phyloP scores from a whole-genome alignment of 1,284 basidiomycete genomes.

The Ceratobasidium sp. region DNA sequence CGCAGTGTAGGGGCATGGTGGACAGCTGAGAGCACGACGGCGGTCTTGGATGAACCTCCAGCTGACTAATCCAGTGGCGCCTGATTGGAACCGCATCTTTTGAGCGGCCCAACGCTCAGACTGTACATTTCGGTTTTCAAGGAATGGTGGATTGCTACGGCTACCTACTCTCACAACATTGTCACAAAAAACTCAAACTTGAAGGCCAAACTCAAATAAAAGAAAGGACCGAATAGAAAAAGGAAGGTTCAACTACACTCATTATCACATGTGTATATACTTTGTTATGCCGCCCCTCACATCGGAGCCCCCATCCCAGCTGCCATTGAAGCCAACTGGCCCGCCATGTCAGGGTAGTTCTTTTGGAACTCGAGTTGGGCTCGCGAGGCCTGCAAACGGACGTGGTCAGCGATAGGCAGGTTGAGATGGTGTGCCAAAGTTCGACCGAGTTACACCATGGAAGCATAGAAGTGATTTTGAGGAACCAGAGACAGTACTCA shows the following conservation, averaged over 20 bases:
- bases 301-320: slow-evolving; percentile 38
- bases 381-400: slow-evolving; percentile 67
- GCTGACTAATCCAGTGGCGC: too few relatives aligned
- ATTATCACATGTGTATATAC: slow-evolving; percentile 24
- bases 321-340: slow-evolving; percentile 52
- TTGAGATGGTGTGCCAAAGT: slow-evolving; percentile 2
- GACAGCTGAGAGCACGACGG: too few relatives aligned
- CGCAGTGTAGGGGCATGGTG: too few relatives aligned
- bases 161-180: background rate
- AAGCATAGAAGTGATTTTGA: too few relatives aligned
- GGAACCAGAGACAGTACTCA: slow-evolving; percentile 49
- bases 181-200: too few relatives aligned
- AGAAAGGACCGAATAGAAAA: background rate
- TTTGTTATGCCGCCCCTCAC: background rate
- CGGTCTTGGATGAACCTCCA: too few relatives aligned
- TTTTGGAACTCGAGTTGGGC: slow-evolving; percentile 83
- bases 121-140: background rate
- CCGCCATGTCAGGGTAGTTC: slow-evolving; percentile 81
- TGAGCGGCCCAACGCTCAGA: too few relatives aligned
- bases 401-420: slow-evolving; percentile 18
- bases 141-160: slow-evolving; percentile 18
- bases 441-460: slow-evolving; percentile 32
- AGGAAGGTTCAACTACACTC: slow-evolving; percentile 4
- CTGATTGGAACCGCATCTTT: too few relatives aligned
- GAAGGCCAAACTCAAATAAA: background rate